phyloP scores from a whole-genome alignment of 2,329 filamentous ascomycete species.

The Botrytis sinoallii region DNA sequence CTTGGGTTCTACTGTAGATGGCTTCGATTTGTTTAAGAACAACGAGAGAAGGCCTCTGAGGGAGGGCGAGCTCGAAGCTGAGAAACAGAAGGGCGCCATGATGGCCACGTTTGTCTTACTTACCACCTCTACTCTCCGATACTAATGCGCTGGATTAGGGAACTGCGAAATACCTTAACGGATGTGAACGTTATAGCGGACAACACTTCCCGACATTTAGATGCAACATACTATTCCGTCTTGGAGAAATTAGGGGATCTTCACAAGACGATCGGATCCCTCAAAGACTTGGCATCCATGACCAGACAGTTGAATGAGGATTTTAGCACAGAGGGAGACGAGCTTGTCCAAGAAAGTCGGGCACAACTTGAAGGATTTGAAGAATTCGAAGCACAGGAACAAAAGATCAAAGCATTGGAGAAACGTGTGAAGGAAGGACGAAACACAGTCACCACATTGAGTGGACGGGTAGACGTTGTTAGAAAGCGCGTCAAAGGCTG shows the following conservation, averaged over 20 bases:
- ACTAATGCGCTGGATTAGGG: conserved; percentile 40
- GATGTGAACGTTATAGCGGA: conserved; percentile 60
- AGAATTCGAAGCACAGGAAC: conserved; percentile 63
- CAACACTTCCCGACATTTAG: conserved; percentile 61
- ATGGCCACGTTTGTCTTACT: conserved; percentile 43
- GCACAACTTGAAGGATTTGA: conserved; percentile 53
- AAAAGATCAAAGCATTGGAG: conserved; percentile 60
- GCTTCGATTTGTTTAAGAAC: conserved; percentile 17
- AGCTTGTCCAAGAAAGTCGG: conserved; percentile 58
- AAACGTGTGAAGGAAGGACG: conserved; percentile 58
- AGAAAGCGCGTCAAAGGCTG: conserved; percentile 62
- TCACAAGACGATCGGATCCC: conserved; percentile 59
- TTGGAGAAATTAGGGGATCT: conserved; percentile 65
- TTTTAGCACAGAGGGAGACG: conserved; percentile 59
- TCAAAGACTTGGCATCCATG: conserved; percentile 64
- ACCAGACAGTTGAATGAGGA: conserved; percentile 55
- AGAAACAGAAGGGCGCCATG: conserved; percentile 43
- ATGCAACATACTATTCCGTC: conserved; percentile 71
- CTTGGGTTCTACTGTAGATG: conserved; percentile 32
- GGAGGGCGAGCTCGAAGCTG: conserved; percentile 43
- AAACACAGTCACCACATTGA: conserved; percentile 56
- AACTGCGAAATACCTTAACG: conserved; percentile 50
- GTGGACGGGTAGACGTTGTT: conserved; percentile 61
- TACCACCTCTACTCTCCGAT: not conserved
- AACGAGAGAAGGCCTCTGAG: conserved; percentile 31